These are phyloP conservation scores for Penicillium psychrosexuale DNA, from an alignment of 2,329 filamentous ascomycete genomes.

Conservation along the genomic window DNA sequence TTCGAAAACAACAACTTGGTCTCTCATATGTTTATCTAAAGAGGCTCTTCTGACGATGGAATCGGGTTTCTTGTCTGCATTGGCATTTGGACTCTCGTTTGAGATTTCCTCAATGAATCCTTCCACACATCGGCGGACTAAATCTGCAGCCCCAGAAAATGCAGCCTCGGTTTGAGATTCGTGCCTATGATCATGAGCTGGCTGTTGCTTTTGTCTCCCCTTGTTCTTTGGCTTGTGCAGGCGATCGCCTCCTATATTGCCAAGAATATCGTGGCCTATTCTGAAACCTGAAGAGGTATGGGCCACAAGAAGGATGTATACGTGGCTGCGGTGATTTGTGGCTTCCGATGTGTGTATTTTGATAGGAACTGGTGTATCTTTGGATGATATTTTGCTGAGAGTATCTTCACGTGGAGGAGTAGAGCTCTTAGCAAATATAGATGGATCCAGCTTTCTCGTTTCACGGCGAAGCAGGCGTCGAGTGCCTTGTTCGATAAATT, in stretches of 20 bases:
- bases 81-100: slow-evolving; percentile 19
- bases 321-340: slow-evolving; percentile 44
- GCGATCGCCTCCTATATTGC: neutral
- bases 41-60: slow-evolving; percentile 35
- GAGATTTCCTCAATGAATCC: slow-evolving; percentile 48
- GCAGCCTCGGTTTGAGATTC: neutral
- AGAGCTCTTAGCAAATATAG: slow-evolving; percentile 10
- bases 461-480: slow-evolving; percentile 16
- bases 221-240: slow-evolving; percentile 1
- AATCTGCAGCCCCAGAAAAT: slow-evolving; percentile 27
- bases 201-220: neutral
- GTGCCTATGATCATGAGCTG: neutral
- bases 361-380: slow-evolving; percentile 18
- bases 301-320: slow-evolving; percentile 57
- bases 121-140: slow-evolving; percentile 46
- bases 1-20: slow-evolving; percentile 60
- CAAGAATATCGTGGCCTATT: slow-evolving; percentile 52
- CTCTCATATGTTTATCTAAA: slow-evolving; percentile 55
- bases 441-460: slow-evolving; percentile 16
- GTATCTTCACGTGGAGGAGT: neutral
- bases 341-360: slow-evolving; percentile 39
- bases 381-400: neutral
- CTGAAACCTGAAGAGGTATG: slow-evolving; percentile 48
- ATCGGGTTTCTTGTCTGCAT: neutral
- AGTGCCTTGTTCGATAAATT: slow-evolving; percentile 25